Percentiles rank a stretch among this genome's conserved stretches.
These are phyloP conservation scores for Jaminaea rosea DNA, from an alignment of 1,284 basidiomycete genomes.

Conservation along the genomic window DNA sequence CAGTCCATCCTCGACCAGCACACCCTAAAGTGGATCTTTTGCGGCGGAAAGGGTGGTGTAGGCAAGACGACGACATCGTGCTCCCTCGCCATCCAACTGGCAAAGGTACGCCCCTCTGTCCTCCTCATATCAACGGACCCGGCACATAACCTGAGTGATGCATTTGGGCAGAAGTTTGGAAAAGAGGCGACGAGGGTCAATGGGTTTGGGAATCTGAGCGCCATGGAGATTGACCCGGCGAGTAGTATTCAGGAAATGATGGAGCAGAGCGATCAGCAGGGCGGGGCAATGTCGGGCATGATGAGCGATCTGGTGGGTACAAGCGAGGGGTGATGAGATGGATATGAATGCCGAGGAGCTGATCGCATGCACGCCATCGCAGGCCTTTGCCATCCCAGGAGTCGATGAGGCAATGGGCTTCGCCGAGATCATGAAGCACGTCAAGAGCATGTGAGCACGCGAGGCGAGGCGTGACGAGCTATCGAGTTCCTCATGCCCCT, in stretches of 20 bases:
- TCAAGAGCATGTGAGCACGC: constrained; percentile 99
- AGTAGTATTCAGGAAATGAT: constrained; percentile 98
- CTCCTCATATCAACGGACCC: constrained; percentile 74
- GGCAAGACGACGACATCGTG: constrained; percentile 47
- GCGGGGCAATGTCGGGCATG: constrained; percentile 82
- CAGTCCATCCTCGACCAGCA: constrained; percentile 45
- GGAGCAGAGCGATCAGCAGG: constrained; percentile 79
- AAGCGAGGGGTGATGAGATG: no score
- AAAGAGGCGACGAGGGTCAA: constrained; percentile 99
- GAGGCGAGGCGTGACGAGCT: no score
- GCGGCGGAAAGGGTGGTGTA: constrained; percentile 47
- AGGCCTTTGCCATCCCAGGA: constrained; percentile 95
- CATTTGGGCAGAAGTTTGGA: constrained; percentile 97
- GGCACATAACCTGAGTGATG: constrained; percentile 96
- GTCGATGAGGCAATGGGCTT: constrained; percentile 99
- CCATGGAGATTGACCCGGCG: constrained; percentile 99
- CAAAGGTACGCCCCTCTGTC: constrained; percentile 39
- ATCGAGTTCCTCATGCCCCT: no score
- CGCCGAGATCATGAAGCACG: constrained; percentile 99
- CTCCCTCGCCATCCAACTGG: constrained; percentile 42
- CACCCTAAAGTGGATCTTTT: constrained; percentile 46
- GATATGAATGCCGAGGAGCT: no score
- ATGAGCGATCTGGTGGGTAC: constrained; percentile 46
- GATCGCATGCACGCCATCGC: constrained; percentile 99
- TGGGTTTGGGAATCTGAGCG: constrained; percentile 89